A percentile compares a stretch with the other conserved stretches of the same genome.
phyloP scores from a whole-genome alignment of 176 grass and related monocot species.

The Triticum turgidum region DNA sequence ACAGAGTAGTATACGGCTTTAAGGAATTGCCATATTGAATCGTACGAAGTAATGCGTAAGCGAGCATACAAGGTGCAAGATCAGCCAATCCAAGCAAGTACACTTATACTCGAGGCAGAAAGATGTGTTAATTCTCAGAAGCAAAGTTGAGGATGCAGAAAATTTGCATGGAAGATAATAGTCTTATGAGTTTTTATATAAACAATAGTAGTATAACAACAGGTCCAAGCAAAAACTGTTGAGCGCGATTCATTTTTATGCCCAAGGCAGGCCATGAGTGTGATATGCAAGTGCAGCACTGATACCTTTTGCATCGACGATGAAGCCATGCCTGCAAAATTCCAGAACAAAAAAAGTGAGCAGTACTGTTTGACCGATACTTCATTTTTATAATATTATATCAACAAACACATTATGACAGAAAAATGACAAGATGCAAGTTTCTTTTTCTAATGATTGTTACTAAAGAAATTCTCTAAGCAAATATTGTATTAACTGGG shows the following conservation, averaged over 20 bases:
- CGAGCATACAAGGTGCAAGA: not conserved
- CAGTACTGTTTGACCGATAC: not conserved
- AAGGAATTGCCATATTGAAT: slow-evolving; percentile 9
- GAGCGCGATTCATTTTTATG: not conserved
- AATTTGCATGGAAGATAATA: not conserved
- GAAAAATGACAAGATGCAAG: not conserved
- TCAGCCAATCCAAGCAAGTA: not conserved
- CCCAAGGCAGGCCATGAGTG: not conserved
- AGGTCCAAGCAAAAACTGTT: not conserved
- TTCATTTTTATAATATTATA: not conserved
- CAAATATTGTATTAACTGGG: not conserved
- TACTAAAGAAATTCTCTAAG: not conserved
- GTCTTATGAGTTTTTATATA: not conserved
- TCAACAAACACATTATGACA: not conserved
- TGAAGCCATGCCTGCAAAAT: slow-evolving; percentile 45
- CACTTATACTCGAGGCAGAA: not conserved
- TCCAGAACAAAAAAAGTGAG: slow-evolving; percentile 12
- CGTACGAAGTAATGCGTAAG: not conserved
- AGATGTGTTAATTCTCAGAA: not conserved
- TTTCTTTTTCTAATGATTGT: not conserved
- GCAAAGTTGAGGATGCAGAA: not conserved
- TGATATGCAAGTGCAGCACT: not conserved
- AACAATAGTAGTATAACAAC: not conserved
- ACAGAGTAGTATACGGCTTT: not conserved
- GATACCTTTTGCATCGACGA: slow-evolving; percentile 45